phyloP scores from a whole-genome alignment of 169 alveolate genomes.

The Plasmodium vivax region DNA sequence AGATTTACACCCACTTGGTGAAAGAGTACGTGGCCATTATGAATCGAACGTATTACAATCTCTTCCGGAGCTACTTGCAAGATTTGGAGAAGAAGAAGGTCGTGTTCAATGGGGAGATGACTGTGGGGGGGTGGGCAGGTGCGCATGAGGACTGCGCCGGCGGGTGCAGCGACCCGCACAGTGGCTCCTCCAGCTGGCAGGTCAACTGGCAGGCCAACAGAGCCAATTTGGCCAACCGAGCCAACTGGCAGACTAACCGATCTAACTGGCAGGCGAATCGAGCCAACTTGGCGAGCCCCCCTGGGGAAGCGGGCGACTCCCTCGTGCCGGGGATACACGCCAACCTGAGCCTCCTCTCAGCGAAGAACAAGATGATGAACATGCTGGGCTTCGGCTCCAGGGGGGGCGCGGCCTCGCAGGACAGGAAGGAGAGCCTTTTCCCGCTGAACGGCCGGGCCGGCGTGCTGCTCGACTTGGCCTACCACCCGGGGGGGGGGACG shows the following conservation, averaged over 20 bases:
- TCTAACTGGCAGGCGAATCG: background rate
- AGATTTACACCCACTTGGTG: slow-evolving; percentile 20
- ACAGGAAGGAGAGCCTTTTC: slow-evolving; percentile 28
- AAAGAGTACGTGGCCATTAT: slow-evolving; percentile 32
- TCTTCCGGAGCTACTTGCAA: slow-evolving; percentile 17
- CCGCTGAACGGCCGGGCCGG: slow-evolving; percentile 7
- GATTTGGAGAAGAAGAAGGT: slow-evolving; percentile 1
- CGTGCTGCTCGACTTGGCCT: slow-evolving; percentile 29
- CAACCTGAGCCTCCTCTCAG: background rate
- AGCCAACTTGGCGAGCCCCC: background rate
- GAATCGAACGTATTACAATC: slow-evolving; percentile 23
- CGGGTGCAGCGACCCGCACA: background rate
- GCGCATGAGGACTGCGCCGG: background rate
- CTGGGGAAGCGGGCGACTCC: background rate
- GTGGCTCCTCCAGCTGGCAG: background rate
- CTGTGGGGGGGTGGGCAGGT: background rate
- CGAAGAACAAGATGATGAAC: slow-evolving; percentile 68
- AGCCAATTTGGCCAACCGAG: no score
- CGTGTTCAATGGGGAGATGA: background rate
- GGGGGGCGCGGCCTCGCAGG: background rate
- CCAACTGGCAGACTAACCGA: no score
- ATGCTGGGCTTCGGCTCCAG: slow-evolving; percentile 41
- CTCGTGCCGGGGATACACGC: background rate
- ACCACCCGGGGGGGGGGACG: background rate
- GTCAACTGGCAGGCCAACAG: background rate